Conservation (phyloP, 192 early-diverging fungal species). For the Geranomyces variabilis region DNA sequence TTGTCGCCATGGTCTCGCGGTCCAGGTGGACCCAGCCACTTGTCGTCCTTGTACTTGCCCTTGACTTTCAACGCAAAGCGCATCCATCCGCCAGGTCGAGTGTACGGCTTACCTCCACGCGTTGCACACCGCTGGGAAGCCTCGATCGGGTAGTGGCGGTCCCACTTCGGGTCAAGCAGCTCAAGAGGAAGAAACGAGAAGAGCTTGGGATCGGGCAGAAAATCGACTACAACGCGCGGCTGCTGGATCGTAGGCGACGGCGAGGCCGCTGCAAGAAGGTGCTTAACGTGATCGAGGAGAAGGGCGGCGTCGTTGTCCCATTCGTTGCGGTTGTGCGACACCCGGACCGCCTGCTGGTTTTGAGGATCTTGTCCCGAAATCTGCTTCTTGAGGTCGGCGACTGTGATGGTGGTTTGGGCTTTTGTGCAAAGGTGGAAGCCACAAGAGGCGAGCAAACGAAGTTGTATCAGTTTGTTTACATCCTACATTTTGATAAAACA, state of each 20-base stretch:
- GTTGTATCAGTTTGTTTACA: too few species aligned
- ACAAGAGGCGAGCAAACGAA: too few species aligned
- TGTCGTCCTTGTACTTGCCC: constrained; percentile 20
- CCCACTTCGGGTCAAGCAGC: constrained; percentile 20
- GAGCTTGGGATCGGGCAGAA: constrained; percentile 2
- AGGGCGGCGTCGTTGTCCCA: not conserved
- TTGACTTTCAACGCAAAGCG: constrained; percentile 23
- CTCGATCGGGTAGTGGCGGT: not conserved
- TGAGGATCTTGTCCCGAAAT: not conserved
- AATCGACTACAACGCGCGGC: not conserved
- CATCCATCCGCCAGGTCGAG: constrained; percentile 18
- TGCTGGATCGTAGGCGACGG: not conserved
- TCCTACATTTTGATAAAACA: too few species aligned
- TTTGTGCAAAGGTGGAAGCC: too few species aligned
- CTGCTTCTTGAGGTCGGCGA: not conserved
- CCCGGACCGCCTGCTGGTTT: not conserved
- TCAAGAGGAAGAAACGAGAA: constrained; percentile 15
- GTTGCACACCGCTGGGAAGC: too few species aligned
- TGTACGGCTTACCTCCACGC: constrained; percentile 12
- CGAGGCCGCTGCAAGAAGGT: not conserved
- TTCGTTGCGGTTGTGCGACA: not conserved
- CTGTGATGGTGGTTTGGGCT: not conserved
- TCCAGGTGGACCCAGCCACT: constrained; percentile 19
- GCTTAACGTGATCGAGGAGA: not conserved
- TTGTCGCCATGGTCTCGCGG: not conserved